Evolutionary conservation across 768 basidiomycete species (phyloP), one percentile per base, ranked within the genome.

Genomic region (Multifurca ochricompacta): DNA sequence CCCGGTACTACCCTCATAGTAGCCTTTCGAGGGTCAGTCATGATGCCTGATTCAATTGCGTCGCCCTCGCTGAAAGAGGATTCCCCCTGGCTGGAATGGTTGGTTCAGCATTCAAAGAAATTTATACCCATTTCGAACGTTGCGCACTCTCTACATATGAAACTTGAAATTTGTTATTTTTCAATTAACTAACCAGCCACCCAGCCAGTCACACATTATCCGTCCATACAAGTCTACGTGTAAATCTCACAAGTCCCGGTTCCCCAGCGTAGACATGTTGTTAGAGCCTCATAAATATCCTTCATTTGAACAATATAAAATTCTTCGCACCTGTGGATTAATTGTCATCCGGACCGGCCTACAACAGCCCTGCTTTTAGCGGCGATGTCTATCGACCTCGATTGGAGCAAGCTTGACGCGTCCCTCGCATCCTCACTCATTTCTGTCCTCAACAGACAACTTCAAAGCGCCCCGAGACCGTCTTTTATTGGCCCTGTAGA

Each of bases 401-500:
- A 95, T 73, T 99, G 95, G 94, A 70, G 73, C 61, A 82, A 83
- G 61, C 81, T 98, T 58, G 84, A 91, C 70, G 68, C 77, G 19
- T 77, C 82, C 1, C 78, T 96, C 10, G 78, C 91, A 7, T 72
- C 73, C 16, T 76, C 76, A 28, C 76, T 94, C 54, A 78, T 93
- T 53, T 75, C 80, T 35, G 65, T 85, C 43, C 83, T 99, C 64
- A 93, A 96, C 71, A 72, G 73, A 54, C 87, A 91, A 53, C 84
- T 99, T 21, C 65, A 77, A 6, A 77, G 70, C 45, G 80, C 84
- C 3, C 70, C 80, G 30, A 73, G 90, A n/a, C 96, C 95, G 0
- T 91, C 91, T 9, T 98, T 94, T 68, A 88, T 99, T 34, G 96
- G 96, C 2, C 92, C 94, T 13, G 81, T 98, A 54, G 79, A 85